phyloP scores from a whole-genome alignment of 768 basidiomycete species.

The Leccinum arenicola region DNA sequence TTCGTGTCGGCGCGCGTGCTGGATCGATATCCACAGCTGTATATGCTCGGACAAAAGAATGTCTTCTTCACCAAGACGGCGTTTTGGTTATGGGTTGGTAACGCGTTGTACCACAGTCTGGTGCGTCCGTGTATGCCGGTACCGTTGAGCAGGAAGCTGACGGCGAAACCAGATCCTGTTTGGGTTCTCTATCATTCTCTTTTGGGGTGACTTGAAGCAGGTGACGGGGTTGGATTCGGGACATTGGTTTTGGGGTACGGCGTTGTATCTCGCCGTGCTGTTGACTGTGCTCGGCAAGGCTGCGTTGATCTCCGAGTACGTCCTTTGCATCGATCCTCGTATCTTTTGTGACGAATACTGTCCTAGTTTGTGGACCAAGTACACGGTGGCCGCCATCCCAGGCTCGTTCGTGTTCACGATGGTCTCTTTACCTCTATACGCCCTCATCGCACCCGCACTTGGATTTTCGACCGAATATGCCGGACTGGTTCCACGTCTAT shows the following conservation, averaged over 20 bases:
- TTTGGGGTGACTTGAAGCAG: conserved; percentile 90
- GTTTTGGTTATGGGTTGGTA: conserved; percentile 90
- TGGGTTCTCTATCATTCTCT: conserved; percentile 84
- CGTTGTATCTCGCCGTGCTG: conserved; percentile 89
- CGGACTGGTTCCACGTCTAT: conserved; percentile 87
- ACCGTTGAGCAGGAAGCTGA: not conserved
- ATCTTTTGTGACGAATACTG: not conserved
- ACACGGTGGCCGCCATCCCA: conserved; percentile 96
- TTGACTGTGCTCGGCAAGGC: conserved; percentile 97
- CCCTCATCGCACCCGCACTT: conserved; percentile 77
- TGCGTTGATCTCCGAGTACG: conserved; percentile 95
- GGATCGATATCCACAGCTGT: conserved; percentile 95
- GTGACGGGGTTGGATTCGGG: conserved; percentile 80
- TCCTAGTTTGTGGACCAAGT: conserved; percentile 96
- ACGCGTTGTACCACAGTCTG: conserved; percentile 87
- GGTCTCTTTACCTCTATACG: conserved; percentile 90
- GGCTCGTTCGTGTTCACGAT: conserved; percentile 98
- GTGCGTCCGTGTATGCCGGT: conserved; percentile 42
- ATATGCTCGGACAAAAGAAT: conserved; percentile 91
- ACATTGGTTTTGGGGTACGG: conserved; percentile 99
- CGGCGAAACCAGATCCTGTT: conserved; percentile 62
- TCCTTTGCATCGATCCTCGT: not conserved
- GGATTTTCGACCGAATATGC: conserved; percentile 88
- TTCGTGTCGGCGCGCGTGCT: conserved; percentile 96
- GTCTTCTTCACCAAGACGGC: conserved; percentile 87